Base-by-base conservation (phyloP, 106 monocot genomes). In the Dendrobium officinale region DNA sequence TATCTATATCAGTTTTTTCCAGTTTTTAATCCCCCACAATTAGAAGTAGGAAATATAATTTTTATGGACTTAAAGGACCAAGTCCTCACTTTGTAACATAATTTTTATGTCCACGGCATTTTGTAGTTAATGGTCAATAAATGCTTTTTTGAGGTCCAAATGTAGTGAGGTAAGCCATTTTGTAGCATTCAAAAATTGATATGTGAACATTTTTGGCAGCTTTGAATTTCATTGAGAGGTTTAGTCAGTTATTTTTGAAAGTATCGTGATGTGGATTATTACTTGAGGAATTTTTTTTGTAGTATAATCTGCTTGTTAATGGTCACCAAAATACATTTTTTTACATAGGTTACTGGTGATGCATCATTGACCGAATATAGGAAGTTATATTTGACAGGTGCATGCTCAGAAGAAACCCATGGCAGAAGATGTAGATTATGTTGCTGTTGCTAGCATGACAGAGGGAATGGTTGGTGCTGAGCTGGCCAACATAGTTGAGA, bases 381-480 rank as follows among this genome's bases (percentile, higher is more conserved):
- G 67, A 20, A 15, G 13, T 7, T 90, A 77, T 6, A 27, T 80
- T 77, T 74, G 55, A 81, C 85, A 95, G 95, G 90, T 95, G 1
- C 95, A 95, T 88, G 90, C 90, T 88, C 90, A 86, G 66, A 95
- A 95, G 88, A 95, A 95, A 80, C 85, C 92, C 67, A 92, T 92
- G 88, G 86, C 92, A 5, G 90, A 90, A 61, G 92, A 92, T 92
- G 80, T 95, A 42, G 95, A 95, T 86, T 95, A 92, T 84, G 43
- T 83, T 76, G 95, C 92, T 86, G 95, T 95, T 81, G 88, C 92
- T 79, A 85, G 90, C 76, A 95, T 95, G 90, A 95, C 95, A n/a
- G 92, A 95, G 75, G 95, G 95, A 73, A 95, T 95, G 95, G 95
- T 92, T 86, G 95, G 95, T 77, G 95, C 95, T 82, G 90, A 95